These are phyloP conservation scores for Boletus bicolor DNA, from an alignment of 768 basidiomycete genomes.

Conservation along the genomic window DNA sequence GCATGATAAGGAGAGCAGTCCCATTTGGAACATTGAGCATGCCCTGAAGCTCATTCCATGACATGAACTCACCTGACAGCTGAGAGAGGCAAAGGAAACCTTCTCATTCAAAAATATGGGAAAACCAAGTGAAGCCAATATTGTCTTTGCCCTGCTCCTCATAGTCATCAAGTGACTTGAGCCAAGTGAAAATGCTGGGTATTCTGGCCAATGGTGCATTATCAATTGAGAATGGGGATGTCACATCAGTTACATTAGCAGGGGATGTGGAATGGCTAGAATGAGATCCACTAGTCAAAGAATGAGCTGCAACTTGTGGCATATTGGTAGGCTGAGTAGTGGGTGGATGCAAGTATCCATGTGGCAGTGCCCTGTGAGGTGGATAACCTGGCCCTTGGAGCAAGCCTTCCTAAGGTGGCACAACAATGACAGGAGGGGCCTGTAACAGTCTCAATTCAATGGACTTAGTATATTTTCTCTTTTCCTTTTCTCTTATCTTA, in stretches of 20 bases:
- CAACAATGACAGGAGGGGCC: no score
- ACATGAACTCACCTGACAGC: not conserved
- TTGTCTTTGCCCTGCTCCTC: not conserved
- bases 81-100: not conserved
- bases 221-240: not conserved
- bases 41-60: not conserved
- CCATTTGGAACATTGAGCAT: not conserved
- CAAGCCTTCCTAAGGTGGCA: no score
- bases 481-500: no score
- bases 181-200: not conserved
- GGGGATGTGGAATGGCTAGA: not conserved
- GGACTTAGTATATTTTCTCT: no score
- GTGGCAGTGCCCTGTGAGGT: no score
- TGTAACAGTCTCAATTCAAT: no score
- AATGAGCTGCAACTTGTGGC: not conserved
- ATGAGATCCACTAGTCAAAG: not conserved
- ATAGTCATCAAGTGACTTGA: not conserved
- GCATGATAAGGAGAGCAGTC: not conserved
- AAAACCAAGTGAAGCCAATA: not conserved
- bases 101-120: not conserved
- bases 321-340: no score
- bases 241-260: not conserved
- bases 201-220: not conserved
- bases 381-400: no score
- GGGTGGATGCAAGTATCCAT: no score